Evolutionary conservation across 164 flowering plant species (phyloP), one percentile per base, ranked within the genome.

Genomic region (Kingdonia uniflora): DNA sequence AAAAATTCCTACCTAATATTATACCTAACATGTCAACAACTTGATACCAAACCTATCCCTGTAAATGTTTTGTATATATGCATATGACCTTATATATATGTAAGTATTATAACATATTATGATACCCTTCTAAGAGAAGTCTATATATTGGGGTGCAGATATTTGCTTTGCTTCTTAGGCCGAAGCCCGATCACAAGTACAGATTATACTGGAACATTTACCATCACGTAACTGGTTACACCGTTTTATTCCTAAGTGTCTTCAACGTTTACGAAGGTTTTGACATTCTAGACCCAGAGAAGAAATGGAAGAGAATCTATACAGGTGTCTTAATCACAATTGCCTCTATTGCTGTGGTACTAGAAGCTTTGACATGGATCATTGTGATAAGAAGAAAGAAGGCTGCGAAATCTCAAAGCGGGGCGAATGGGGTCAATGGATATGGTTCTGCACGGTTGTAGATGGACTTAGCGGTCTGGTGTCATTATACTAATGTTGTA

Each of bases 121-220:
- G 17, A 41, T 41, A 14, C 1, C 4, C 4, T 41, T 41, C 44
- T 41, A 41, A 41, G 12, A 14, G 4, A 14, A 41, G 4, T 41
- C 11, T 10, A 14, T 10, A 11, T 17, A 45, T 45, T 15, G 1
- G 45, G 19, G 67, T 19, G 42, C 35, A 82, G 89, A 71, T 79
- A 33, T 76, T 85, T 64, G 95, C 90, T 6, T 38, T 85, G 79
- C 76, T 80, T 44, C 51, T 82, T 64, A 80, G 90, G 72, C 95
- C 44, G 4, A 76, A 80, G 68, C 67, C 67, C 57, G 84, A 85
- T 55, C 83, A 82, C 79, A 85, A 85, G 57, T 73, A 61, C 74
- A 68, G 95, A 59, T 15, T 74, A 12, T 82, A 74, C 64, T 85
- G 95, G 95, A 82, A 77, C 64, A 59, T 81, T 25, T 85, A 85